Percentiles rank a stretch among this genome's conserved stretches.
phyloP scores from a whole-genome alignment of 352 stramenopile species.

The Globisporangium cylindrosporum region DNA sequence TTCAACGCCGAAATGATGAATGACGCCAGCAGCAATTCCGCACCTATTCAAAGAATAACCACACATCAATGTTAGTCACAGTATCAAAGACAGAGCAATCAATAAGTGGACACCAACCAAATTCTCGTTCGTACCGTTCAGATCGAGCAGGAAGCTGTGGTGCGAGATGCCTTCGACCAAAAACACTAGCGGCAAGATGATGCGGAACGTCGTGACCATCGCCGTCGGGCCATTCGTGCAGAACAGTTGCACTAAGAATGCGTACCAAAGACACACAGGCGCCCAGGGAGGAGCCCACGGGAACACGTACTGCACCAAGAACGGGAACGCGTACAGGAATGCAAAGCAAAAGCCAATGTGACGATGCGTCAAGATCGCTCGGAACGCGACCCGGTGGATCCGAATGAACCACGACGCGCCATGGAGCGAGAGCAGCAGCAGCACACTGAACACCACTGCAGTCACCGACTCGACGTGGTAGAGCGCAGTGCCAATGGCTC shows the following conservation, averaged over 20 bases:
- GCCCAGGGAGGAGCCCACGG: conserved; percentile 87
- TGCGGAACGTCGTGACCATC: conserved; percentile 85
- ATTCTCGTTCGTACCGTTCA: conserved; percentile 58
- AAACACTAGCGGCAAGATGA: conserved; percentile 83
- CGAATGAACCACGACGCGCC: conserved; percentile 74
- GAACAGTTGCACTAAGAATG: conserved; percentile 87
- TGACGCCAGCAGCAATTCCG: conserved; percentile 77
- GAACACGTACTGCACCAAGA: conserved; percentile 85
- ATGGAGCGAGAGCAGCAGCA: conserved; percentile 67
- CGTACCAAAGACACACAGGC: conserved; percentile 88
- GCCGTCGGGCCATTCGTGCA: conserved; percentile 78
- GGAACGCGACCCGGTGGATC: conserved; percentile 80
- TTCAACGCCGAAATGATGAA: conserved; percentile 88
- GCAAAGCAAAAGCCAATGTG: conserved; percentile 87
- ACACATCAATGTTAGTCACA: background rate
- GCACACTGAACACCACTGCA: conserved; percentile 61
- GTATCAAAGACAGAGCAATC: background rate
- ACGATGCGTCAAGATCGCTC: conserved; percentile 74
- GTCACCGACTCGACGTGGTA: conserved; percentile 69
- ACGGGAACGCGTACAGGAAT: conserved; percentile 86
- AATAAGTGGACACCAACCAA: background rate
- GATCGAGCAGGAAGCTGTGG: conserved; percentile 87
- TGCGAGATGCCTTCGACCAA: conserved; percentile 85
- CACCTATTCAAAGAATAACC: conserved; percentile 31
- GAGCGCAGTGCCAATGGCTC: conserved; percentile 29